Conservation (phyloP, 306 rosid genomes). For the Vigna angularis region DNA sequence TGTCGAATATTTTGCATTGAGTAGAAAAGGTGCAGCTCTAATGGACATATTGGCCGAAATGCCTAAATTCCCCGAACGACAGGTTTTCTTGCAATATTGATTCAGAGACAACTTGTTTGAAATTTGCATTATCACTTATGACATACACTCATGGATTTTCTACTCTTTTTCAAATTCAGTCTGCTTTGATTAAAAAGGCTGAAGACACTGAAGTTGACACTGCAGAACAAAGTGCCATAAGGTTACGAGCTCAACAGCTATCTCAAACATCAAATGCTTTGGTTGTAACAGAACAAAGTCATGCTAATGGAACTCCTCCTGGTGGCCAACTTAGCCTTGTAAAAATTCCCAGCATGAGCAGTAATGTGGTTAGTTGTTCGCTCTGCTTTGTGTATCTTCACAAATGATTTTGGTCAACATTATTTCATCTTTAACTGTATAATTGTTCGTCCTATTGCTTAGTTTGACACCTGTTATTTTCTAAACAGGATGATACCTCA, state of each 20-base stretch:
- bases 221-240: slow-evolving; percentile 95
- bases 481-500: slow-evolving; percentile 70
- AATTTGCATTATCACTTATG: slow-evolving; percentile 35
- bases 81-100: slow-evolving; percentile 62
- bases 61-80: slow-evolving; percentile 99
- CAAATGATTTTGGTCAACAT: slow-evolving; percentile 14
- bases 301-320: slow-evolving; percentile 70
- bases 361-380: slow-evolving; percentile 60
- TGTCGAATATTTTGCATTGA: slow-evolving; percentile 89
- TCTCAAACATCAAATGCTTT: slow-evolving; percentile 84
- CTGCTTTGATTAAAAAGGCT: slow-evolving; percentile 92
- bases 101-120: slow-evolving; percentile 37
- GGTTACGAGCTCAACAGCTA: slow-evolving; percentile 84
- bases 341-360: slow-evolving; percentile 75
- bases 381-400: slow-evolving; percentile 18
- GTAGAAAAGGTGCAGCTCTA: slow-evolving; percentile 89
- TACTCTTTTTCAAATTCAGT: slow-evolving; percentile 59
- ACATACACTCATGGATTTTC: slow-evolving; percentile 36
- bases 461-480: slow-evolving; percentile 40
- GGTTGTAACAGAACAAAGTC: slow-evolving; percentile 84
- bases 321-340: slow-evolving; percentile 76
- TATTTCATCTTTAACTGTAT: slow-evolving; percentile 8
- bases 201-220: slow-evolving; percentile 94
- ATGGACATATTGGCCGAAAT: slow-evolving; percentile 95
- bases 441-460: not conserved